Conservation (phyloP, 2,329 filamentous ascomycete genomes). For the Fusarium foetens region DNA sequence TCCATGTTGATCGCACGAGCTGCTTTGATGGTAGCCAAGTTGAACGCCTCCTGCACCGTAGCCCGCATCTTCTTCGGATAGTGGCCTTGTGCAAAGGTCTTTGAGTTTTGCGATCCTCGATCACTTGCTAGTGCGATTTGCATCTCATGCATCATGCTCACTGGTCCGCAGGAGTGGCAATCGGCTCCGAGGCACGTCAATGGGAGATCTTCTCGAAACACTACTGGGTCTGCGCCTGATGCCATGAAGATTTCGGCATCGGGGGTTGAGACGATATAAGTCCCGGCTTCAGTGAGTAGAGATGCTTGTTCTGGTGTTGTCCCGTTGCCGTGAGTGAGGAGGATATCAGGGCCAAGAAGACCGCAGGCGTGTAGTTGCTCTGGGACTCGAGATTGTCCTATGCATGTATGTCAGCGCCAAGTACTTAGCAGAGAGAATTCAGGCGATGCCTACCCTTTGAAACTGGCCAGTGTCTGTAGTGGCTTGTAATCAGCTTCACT, state of each 20-base stretch:
- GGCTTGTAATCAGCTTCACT: constrained; percentile 1
- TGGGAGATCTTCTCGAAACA: not conserved
- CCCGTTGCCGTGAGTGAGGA: constrained; percentile 10
- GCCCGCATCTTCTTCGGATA: not conserved
- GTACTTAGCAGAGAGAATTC: accelerated
- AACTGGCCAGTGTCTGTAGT: constrained; percentile 13
- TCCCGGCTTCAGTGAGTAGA: not conserved
- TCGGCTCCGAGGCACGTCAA: constrained; percentile 6
- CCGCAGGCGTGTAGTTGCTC: not conserved
- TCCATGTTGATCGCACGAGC: constrained; percentile 6
- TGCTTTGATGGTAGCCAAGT: constrained; percentile 8
- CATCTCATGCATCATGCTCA: constrained; percentile 16
- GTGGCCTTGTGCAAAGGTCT: not conserved
- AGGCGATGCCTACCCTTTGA: not conserved
- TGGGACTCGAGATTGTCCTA: not conserved
- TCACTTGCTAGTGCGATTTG: not conserved
- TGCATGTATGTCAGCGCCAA: accelerated
- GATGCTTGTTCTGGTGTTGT: constrained; percentile 10
- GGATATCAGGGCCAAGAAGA: not conserved
- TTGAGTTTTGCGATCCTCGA: not conserved
- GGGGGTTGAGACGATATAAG: constrained; percentile 3
- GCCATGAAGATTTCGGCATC: constrained; percentile 15
- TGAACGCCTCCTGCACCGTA: not conserved
- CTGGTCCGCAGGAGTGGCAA: constrained; percentile 8
- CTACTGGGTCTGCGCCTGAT: constrained; percentile 5